Base-by-base conservation (phyloP, 306 rosid species). In the Ceratonia siliqua region DNA sequence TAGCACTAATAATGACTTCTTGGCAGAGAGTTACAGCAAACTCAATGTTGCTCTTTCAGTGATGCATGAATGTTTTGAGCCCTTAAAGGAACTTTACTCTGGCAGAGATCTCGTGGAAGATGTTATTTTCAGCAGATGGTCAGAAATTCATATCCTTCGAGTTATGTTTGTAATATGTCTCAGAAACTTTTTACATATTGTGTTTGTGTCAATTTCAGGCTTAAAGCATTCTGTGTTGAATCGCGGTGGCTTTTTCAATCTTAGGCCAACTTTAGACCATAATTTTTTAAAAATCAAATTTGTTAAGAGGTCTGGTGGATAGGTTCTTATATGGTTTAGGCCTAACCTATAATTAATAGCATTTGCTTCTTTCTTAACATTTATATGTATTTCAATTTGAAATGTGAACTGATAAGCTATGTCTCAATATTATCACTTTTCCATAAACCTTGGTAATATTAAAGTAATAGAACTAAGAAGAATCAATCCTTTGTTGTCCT, bases 41-140 rank as follows among this genome's bases (percentile, higher is more conserved):
- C 96, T 94, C 41, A 88, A 78, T 83, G 77, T 90, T 68, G 96
- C 99, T 25, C 89, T 94, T 71, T 82, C 74, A 4, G 75, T 94
- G 86, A 88, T 94, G 88, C 97, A 90, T 49, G 97, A 94, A 77
- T 92, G 97, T 78, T 94, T 94, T 63, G 87, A 88, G 85, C 96
- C 96, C n/a, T 78, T 90, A 28, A 79, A 84, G 87, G 97, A 94
- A 48, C 68, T 87, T 67, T 70, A 18, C 32, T 81, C 96, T 2
- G 13, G 59, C 15, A 81, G 85, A 77, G 95, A 94, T 88, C 82
- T 94, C 5, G 58, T 82, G 53, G 97, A 90, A 61, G 93, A 94
- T 61, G 79, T 87, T 62, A 62, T 94, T 62, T 92, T 91, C 79
- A 84, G 88, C 79, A 77, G 85, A 87, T 30, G 92, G 98, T 89